Evolutionary conservation across 2,329 filamentous ascomycete genomes (phyloP).

Genomic region (Diaporthe aspalathi): DNA sequence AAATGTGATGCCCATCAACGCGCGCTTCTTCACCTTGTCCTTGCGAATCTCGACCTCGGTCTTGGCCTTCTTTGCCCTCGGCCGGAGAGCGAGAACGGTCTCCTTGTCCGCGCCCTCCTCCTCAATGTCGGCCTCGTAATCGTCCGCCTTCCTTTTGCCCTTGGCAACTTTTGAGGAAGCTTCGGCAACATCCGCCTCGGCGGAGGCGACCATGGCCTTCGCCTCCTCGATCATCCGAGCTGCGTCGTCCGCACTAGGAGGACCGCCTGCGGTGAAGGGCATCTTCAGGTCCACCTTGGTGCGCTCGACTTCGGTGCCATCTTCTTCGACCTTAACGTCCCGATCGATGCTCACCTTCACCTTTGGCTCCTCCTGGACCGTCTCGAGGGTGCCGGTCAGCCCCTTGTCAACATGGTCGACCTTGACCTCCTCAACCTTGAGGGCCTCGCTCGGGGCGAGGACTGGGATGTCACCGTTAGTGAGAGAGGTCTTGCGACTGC

Average conservation of each 20-base stretch:
- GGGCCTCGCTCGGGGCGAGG: conserved; percentile 31
- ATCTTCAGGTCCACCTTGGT: conserved; percentile 82
- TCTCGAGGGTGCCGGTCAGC: conserved; percentile 59
- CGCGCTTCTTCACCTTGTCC: conserved; percentile 86
- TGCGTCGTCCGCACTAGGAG: conserved; percentile 81
- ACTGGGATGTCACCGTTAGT: conserved; percentile 46
- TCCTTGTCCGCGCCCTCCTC: conserved; percentile 51
- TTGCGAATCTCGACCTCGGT: conserved; percentile 85
- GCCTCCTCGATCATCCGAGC: conserved; percentile 87
- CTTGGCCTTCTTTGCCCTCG: conserved; percentile 79
- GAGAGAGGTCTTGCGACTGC: conserved; percentile 44
- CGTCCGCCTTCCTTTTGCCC: conserved; percentile 79
- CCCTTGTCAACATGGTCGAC: conserved; percentile 65
- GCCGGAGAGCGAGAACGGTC: conserved; percentile 54
- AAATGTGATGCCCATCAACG: conserved; percentile 86
- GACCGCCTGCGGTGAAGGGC: conserved; percentile 71
- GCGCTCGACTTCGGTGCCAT: conserved; percentile 74
- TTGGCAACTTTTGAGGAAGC: conserved; percentile 53
- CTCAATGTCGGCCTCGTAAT: conserved; percentile 73
- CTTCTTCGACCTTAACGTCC: conserved; percentile 64
- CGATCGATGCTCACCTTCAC: conserved; percentile 79
- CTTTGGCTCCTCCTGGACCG: conserved; percentile 66
- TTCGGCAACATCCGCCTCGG: conserved; percentile 38
- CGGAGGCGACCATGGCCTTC: conserved; percentile 64
- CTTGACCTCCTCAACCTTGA: conserved; percentile 44